Conservation (phyloP, 768 basidiomycete genomes). For the Kwoniella heveanensis region DNA sequence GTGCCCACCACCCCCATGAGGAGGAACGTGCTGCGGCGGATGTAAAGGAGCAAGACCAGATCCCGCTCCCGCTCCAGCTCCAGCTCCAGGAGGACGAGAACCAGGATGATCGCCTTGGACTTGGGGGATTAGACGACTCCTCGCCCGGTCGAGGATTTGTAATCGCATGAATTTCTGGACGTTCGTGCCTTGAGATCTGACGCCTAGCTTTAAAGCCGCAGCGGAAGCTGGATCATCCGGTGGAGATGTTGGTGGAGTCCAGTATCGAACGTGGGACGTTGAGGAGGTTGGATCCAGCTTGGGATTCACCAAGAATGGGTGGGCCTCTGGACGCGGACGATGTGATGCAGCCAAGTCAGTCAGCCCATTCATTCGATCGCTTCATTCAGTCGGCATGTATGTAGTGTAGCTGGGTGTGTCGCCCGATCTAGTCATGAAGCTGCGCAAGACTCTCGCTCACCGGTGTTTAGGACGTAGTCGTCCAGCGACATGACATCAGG, state of each 20-base stretch:
- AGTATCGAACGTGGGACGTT: slow-evolving; percentile 27
- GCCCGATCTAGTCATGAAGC: too few relatives aligned
- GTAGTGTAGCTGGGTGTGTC: too few relatives aligned
- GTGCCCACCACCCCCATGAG: slow-evolving; percentile 9
- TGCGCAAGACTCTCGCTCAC: slow-evolving; percentile 34
- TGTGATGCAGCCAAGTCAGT: background rate
- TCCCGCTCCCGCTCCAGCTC: too few relatives aligned
- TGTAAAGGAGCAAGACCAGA: too few relatives aligned
- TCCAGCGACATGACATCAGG: slow-evolving; percentile 54
- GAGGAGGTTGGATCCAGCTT: slow-evolving; percentile 24
- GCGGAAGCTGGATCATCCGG: too few relatives aligned
- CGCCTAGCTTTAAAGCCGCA: slow-evolving; percentile 35
- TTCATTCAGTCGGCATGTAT: too few relatives aligned
- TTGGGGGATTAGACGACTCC: slow-evolving; percentile 1
- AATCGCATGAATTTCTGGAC: slow-evolving; percentile 46
- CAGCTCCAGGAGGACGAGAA: background rate
- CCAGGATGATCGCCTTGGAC: background rate
- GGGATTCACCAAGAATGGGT: slow-evolving; percentile 50
- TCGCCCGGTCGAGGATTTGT: slow-evolving; percentile 12
- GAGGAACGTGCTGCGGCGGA: background rate
- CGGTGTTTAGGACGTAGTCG: slow-evolving; percentile 56
- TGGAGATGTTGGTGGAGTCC: slow-evolving; percentile 32
- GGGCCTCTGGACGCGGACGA: slow-evolving; percentile 44
- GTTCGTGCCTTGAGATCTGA: slow-evolving; percentile 45
- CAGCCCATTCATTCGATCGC: background rate